Evolutionary conservation across 2,329 filamentous ascomycete species (phyloP), one percentile per base, ranked within the genome.

Genomic region (Teratosphaeria viscida): DNA sequence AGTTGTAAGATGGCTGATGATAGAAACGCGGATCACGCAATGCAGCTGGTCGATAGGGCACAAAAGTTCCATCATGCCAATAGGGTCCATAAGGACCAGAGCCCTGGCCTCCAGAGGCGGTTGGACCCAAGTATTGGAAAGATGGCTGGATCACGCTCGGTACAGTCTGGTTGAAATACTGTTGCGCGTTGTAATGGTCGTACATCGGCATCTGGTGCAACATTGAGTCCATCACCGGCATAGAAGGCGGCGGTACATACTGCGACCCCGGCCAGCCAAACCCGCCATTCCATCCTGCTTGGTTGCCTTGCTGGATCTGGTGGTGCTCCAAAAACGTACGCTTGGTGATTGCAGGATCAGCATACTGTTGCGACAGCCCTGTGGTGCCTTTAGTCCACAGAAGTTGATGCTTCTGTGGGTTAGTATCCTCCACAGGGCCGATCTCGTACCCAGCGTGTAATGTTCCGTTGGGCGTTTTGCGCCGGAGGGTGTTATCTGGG

Each of bases 381-480:
- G 59, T 78, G 75, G 59, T 78, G 75, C 54, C 66, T 23, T 77
- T 75, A 32, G 81, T 75, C 37, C 82, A 80, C 32, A 95, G 78
- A 23, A 94, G 79, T 71, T 96, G 84, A 71, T 96, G 91, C 75
- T 96, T 96, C 1, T 86, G 85, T 35, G 65, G 67, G 34, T 66
- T 65, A 19, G 61, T 35, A 23, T 67, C 64, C 43, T 70, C 68
- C 11, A 63, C 65, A 5, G 89, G 89, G 35, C 89, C 90, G 16
- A 37, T 47, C 79, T 97, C 92, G 70, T 96, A 96, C 11, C 90
- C 91, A 58, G 89, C 90, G 64, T 92, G 87, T 62, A 97, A 82
- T 43, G 91, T 96, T n/a, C 92, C 94, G 69, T 87, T 92, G 4
- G 92, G 94, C 8, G 92, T 97, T 74, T 97, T 97, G 65, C 92